Evolutionary conservation across 768 basidiomycete species (phyloP).

Genomic region (Leucogyrophana mollusca): DNA sequence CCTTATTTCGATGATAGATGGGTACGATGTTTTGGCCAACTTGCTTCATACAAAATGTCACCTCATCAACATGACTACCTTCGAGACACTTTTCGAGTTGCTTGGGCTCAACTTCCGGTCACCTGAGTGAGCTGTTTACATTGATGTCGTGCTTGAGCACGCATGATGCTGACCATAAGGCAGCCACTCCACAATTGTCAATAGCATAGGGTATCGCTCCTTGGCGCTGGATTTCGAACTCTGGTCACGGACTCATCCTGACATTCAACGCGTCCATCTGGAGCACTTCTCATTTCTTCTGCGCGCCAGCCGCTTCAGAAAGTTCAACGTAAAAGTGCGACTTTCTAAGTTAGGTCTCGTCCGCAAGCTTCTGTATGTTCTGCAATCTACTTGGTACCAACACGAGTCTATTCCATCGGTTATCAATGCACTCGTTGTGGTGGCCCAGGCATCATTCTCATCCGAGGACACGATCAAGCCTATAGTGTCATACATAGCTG

Average conservation of each 20-base stretch:
- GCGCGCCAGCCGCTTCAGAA: slow-evolving; percentile 65
- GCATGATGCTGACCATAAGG: slow-evolving; percentile 2
- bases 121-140: slow-evolving; percentile 74
- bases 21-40: slow-evolving; percentile 82
- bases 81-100: slow-evolving; percentile 84
- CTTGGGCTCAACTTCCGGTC: slow-evolving; percentile 80
- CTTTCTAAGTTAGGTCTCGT: slow-evolving; percentile 70
- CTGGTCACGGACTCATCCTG: slow-evolving; percentile 71
- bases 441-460: slow-evolving; percentile 65
- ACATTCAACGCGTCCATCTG: slow-evolving; percentile 77
- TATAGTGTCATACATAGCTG: slow-evolving; percentile 80
- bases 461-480: slow-evolving; percentile 82
- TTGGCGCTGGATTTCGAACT: slow-evolving; percentile 90
- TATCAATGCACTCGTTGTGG: slow-evolving; percentile 57
- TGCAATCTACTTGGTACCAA: slow-evolving; percentile 79
- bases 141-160: too few relatives aligned
- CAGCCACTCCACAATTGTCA: slow-evolving; percentile 81
- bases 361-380: slow-evolving; percentile 73
- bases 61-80: slow-evolving; percentile 76
- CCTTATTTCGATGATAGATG: slow-evolving; percentile 49
- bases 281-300: slow-evolving; percentile 82
- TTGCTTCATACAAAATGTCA: slow-evolving; percentile 70
- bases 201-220: slow-evolving; percentile 76
- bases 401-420: slow-evolving; percentile 46
- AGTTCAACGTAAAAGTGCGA: slow-evolving; percentile 76